Evolutionary conservation across 2,329 filamentous ascomycete genomes (phyloP).

Genomic region (Aspergillus sp.): DNA sequence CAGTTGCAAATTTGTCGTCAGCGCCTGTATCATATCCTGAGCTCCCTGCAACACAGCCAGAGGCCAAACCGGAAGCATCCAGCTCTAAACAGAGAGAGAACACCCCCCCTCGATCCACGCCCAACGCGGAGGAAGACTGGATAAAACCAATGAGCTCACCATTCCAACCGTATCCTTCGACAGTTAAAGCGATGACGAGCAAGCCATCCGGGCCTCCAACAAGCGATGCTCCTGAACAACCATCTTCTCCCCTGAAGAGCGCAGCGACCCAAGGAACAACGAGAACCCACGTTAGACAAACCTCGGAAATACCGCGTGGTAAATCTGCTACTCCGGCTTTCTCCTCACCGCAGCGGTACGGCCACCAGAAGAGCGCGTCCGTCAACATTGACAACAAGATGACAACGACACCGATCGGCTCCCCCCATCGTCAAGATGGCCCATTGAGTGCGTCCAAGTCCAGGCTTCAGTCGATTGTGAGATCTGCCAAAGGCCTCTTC

Average conservation of each 20-base stretch:
- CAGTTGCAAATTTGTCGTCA: constrained; percentile 27
- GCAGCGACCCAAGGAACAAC: constrained; percentile 18
- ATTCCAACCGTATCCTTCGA: constrained; percentile 54
- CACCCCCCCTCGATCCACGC: constrained; percentile 20
- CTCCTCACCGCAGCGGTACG: constrained; percentile 49
- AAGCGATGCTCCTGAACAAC: constrained; percentile 17
- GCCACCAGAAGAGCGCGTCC: constrained; percentile 61
- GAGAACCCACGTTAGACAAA: constrained; percentile 16
- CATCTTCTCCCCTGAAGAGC: constrained; percentile 4
- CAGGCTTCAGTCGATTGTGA: constrained; percentile 86
- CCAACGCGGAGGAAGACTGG: constrained; percentile 57
- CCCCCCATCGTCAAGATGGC: constrained; percentile 65
- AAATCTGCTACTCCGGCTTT: constrained; percentile 67
- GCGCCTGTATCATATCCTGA: constrained; percentile 39
- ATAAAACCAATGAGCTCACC: constrained; percentile 54
- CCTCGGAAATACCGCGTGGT: constrained; percentile 48
- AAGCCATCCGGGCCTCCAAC: constrained; percentile 50
- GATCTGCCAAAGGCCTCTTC: constrained; percentile 81
- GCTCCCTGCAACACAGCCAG: constrained; percentile 29
- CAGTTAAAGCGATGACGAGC: constrained; percentile 62
- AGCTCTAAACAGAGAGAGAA: constrained; percentile 22
- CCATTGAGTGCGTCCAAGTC: constrained; percentile 90
- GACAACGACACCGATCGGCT: constrained; percentile 59
- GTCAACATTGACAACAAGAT: constrained; percentile 53
- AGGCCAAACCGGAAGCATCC: constrained; percentile 25